Evolutionary conservation across 768 basidiomycete species (phyloP), one percentile per base, ranked within the genome.

Genomic region (Suillus cothurnatus): DNA sequence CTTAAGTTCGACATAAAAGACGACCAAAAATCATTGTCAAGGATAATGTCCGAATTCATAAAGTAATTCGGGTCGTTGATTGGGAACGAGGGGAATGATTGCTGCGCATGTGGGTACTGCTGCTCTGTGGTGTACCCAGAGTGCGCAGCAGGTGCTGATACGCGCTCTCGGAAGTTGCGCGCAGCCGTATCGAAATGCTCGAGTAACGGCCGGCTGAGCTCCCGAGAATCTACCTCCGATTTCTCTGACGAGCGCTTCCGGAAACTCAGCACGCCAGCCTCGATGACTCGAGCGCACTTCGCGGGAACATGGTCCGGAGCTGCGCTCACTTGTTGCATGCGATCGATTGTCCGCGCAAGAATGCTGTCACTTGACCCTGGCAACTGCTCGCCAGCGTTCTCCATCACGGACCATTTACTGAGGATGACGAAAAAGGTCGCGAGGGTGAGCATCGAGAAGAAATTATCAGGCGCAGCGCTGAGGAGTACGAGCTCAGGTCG

Each of bases 21-120:
- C 26, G 77, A 71, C 81, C 81, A 82, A 66, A 82, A 83, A 11
- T 77, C 76, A 32, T 76, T 73, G 64, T 83, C 81, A 49, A 80
- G 73, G 64, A 83, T 79, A 57, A 81, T 69, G 64, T 83, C 79
- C 28, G 80, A 73, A 47, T 68, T 70, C 68, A 75, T 71, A 57
- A 78, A 78, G 55, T 73, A 78, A 53, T 64, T 76, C 1, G 72
- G 69, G 43, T 77, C 76, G 45, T 61, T 68, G 68, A 73, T 67
- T 3, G 73, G 66, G 39, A 72, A 39, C 21, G 70, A 73, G 12
- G 70, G 69, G 31, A 71, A 75, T 2, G 63, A 56, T 17, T 69
- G 70, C 14, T 68, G 75, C 19, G 66, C 53, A 7, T 76, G 69
- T 58, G 56, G 34, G 55, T 53, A 65, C n/a, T 15, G 12, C 50